Evolutionary conservation across 164 flowering plant genomes (phyloP).

Genomic region (Taxillus chinensis): DNA sequence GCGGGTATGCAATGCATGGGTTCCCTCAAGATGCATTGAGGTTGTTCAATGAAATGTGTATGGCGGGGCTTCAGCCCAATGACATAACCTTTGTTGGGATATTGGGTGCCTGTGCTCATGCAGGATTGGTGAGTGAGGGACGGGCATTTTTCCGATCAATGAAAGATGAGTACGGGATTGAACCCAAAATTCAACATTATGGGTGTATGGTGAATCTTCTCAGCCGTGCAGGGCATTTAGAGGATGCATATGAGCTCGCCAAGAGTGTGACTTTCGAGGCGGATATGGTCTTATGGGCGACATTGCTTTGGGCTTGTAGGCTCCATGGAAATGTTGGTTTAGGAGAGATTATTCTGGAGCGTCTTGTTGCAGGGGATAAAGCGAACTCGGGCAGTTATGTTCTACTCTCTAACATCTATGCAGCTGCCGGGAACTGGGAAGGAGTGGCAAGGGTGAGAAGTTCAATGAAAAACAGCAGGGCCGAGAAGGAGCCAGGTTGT

Average conservation of each 20-base stretch:
- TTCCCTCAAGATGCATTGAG: constrained; percentile 39
- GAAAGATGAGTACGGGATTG: constrained; percentile 39
- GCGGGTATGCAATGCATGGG: constrained; percentile 70
- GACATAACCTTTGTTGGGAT: constrained; percentile 66
- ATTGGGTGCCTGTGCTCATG: constrained; percentile 61
- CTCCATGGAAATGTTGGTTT: constrained; percentile 40
- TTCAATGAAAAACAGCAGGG: constrained; percentile 51
- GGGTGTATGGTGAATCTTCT: constrained; percentile 90
- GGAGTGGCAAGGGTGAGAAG: constrained; percentile 54
- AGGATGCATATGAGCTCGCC: constrained; percentile 59
- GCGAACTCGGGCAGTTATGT: constrained; percentile 64
- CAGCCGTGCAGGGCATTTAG: constrained; percentile 55
- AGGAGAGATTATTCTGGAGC: constrained; percentile 52
- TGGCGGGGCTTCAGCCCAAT: constrained; percentile 30
- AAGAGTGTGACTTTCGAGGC: constrained; percentile 43
- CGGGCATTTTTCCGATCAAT: constrained; percentile 34
- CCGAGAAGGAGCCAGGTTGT: constrained; percentile 70
- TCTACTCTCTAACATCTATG: constrained; percentile 73
- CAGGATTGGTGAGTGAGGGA: constrained; percentile 58
- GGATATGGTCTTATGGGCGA: constrained; percentile 57
- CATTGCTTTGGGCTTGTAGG: constrained; percentile 60
- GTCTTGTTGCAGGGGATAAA: constrained; percentile 28
- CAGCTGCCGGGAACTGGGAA: constrained; percentile 55
- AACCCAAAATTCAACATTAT: constrained; percentile 79
- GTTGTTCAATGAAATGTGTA: constrained; percentile 39